A percentile compares a stretch with the other conserved stretches of the same genome.
phyloP scores from a whole-genome alignment of 345 rosid genomes.

The Aquilaria sinensis region DNA sequence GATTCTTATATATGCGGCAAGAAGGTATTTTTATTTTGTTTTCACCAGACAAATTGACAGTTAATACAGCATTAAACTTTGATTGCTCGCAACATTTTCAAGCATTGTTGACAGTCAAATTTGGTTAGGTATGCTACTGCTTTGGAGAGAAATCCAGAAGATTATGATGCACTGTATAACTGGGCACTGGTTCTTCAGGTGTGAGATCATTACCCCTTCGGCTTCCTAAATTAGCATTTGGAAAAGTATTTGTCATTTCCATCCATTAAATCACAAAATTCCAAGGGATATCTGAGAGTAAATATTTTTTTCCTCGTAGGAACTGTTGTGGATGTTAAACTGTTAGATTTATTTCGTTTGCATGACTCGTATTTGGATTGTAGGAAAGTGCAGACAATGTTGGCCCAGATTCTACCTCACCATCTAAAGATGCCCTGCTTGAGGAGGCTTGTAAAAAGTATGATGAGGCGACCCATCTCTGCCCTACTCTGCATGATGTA shows the following conservation, averaged over 20 bases:
- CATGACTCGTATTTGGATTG: conserved; percentile 19
- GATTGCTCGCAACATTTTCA: neutral
- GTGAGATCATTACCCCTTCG: conserved; percentile 10
- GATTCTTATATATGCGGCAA: conserved; percentile 94
- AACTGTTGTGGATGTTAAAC: neutral
- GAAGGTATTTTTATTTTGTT: conserved; percentile 45
- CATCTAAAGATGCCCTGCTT: conserved; percentile 91
- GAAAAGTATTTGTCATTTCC: neutral
- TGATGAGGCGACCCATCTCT: conserved; percentile 85
- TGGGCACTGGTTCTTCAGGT: conserved; percentile 99
- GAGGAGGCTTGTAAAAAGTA: conserved; percentile 99
- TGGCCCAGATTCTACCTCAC: conserved; percentile 79
- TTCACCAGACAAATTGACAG: neutral
- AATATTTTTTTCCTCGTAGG: too few species aligned
- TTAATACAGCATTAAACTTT: neutral
- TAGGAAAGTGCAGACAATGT: conserved; percentile 99
- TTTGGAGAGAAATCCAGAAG: conserved; percentile 83
- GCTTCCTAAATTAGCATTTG: neutral
- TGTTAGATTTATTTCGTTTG: neutral
- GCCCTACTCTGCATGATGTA: conserved; percentile 97
- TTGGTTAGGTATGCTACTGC: conserved; percentile 82
- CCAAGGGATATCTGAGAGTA: neutral
- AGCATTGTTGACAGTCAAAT: conserved; percentile 1
- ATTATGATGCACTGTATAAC: conserved; percentile 93
- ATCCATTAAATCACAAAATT: neutral